Percentiles rank a stretch among this genome's conserved stretches.
phyloP scores from a whole-genome alignment of 2,329 filamentous ascomycete genomes.

The Colletotrichum sojae region DNA sequence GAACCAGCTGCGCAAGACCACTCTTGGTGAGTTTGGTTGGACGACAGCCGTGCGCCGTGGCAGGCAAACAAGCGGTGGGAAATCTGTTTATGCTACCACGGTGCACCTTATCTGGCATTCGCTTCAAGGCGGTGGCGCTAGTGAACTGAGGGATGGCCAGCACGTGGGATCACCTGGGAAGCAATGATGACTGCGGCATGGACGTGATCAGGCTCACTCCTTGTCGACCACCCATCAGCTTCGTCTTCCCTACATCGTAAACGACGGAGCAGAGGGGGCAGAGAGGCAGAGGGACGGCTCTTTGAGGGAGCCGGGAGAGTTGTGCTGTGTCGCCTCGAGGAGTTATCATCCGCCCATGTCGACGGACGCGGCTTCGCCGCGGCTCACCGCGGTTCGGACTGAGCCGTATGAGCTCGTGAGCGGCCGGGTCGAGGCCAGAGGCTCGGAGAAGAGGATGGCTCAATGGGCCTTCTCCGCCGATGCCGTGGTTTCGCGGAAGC shows the following conservation, averaged over 20 bases:
- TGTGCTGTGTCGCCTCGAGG: not conserved
- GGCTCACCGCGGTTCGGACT: too few relatives aligned
- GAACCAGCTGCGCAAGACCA: not conserved
- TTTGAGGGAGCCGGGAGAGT: not conserved
- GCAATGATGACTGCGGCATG: not conserved
- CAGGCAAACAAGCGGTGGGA: slow-evolving; percentile 12
- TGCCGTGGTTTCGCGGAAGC: too few relatives aligned
- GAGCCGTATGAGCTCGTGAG: too few relatives aligned
- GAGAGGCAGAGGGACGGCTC: not conserved
- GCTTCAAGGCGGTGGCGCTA: not conserved
- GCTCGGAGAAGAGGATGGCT: too few relatives aligned
- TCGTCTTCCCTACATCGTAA: too few relatives aligned
- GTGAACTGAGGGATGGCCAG: slow-evolving; percentile 9
- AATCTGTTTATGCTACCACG: slow-evolving; percentile 6
- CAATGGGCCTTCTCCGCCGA: too few relatives aligned
- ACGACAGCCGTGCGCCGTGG: not conserved
- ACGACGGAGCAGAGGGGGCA: too few relatives aligned
- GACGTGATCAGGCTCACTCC: not conserved
- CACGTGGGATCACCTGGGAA: slow-evolving; percentile 10
- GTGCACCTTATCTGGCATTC: not conserved
- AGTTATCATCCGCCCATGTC: not conserved
- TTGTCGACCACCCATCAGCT: not conserved
- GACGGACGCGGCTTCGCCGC: not conserved
- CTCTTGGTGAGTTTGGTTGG: not conserved
- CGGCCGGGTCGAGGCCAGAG: too few relatives aligned